A percentile compares a stretch with the other conserved stretches of the same genome.
Evolutionary conservation across 495 filamentous ascomycete genomes (phyloP).

Genomic region (Jackrogersella multiformis): DNA sequence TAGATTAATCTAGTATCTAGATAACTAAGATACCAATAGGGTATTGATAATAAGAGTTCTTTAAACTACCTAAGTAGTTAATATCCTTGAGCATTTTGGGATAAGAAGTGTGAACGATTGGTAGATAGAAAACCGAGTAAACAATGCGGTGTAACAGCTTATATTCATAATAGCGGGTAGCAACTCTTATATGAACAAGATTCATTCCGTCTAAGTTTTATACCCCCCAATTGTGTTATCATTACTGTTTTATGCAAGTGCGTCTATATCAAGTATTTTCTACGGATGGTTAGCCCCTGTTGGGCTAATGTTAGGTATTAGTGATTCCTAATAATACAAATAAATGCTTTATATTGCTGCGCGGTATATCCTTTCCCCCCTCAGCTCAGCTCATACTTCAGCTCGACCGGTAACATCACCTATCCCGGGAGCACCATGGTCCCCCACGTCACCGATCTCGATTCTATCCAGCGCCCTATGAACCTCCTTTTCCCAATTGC

Average conservation of each 20-base stretch:
- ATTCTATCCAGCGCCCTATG: constrained; percentile 78
- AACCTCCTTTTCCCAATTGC: constrained; percentile 82
- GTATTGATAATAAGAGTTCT: constrained; percentile 29
- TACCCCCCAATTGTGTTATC: too few species aligned
- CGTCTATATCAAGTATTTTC: too few species aligned
- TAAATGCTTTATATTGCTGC: too few species aligned
- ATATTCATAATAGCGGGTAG: too few species aligned
- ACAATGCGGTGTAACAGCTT: too few species aligned
- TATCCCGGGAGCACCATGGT: neutral
- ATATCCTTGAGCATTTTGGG: too few species aligned
- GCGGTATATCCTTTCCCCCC: neutral
- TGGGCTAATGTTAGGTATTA: neutral
- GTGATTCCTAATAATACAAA: neutral
- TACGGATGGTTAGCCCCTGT: neutral
- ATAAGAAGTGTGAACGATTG: too few species aligned
- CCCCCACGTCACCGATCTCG: constrained; percentile 61
- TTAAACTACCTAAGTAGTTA: neutral
- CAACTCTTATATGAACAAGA: too few species aligned
- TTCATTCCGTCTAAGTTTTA: too few species aligned
- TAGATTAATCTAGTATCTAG: constrained; percentile 28
- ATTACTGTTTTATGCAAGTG: too few species aligned
- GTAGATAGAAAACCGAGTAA: too few species aligned
- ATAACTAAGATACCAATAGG: constrained; percentile 27
- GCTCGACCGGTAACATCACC: constrained; percentile 6
- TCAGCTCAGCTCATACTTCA: constrained; percentile 19